phyloP scores from a whole-genome alignment of 176 grass and related monocot genomes.

The Tillandsia fasciculata region DNA sequence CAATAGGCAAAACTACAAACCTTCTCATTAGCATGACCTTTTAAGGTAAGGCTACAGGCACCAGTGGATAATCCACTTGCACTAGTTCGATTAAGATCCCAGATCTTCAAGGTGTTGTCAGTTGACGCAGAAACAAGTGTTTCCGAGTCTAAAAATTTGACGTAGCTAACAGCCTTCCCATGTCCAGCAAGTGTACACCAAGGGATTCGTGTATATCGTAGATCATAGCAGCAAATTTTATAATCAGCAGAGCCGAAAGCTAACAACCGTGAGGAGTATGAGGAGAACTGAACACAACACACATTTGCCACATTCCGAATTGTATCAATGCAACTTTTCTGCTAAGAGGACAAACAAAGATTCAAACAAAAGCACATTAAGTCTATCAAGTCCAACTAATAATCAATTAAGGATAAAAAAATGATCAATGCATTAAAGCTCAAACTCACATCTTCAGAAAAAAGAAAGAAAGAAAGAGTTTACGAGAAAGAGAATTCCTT shows the following conservation, averaged over 20 bases:
- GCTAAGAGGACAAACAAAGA: conserved; percentile 22
- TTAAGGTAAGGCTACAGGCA: conserved; percentile 63
- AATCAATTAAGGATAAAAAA: neutral
- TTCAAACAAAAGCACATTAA: neutral
- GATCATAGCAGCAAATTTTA: conserved; percentile 92
- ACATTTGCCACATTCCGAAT: conserved; percentile 83
- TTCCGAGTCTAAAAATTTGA: conserved; percentile 74
- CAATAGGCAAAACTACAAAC: conserved; percentile 20
- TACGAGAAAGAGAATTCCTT: neutral
- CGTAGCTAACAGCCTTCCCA: conserved; percentile 91
- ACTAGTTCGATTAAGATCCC: conserved; percentile 78
- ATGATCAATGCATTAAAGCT: neutral
- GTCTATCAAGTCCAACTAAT: neutral
- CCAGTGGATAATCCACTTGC: conserved; percentile 46
- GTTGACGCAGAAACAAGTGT: conserved; percentile 88
- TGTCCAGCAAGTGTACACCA: conserved; percentile 96
- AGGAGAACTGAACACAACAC: conserved; percentile 88
- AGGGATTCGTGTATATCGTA: conserved; percentile 88
- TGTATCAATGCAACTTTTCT: conserved; percentile 74
- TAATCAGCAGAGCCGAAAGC: conserved; percentile 92
- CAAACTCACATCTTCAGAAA: neutral
- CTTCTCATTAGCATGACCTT: conserved; percentile 95
- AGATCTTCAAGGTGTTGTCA: conserved; percentile 92
- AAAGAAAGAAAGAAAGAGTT: neutral
- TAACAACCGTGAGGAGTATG: conserved; percentile 69